These are phyloP conservation scores for Capronia epimyces DNA, from an alignment of 2,329 filamentous ascomycete species.

Conservation along the genomic window DNA sequence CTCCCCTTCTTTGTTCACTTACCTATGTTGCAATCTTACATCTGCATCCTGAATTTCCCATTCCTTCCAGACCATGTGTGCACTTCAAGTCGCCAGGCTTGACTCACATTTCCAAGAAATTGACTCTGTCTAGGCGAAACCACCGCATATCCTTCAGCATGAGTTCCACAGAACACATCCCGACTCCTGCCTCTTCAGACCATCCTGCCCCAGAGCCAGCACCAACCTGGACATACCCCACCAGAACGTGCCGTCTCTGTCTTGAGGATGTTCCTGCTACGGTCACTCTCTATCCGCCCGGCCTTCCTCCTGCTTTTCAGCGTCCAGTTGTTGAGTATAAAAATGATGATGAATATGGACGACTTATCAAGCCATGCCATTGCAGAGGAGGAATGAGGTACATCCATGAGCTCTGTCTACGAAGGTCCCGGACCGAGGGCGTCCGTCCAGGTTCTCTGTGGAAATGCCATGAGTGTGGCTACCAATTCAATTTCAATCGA, in stretches of 20 bases:
- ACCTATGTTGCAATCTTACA: neutral
- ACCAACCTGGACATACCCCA: slow-evolving; percentile 49
- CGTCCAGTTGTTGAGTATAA: slow-evolving; percentile 61
- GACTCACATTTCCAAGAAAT: neutral
- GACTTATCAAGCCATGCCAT: slow-evolving; percentile 80
- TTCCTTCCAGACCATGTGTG: slow-evolving; percentile 6
- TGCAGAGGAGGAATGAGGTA: slow-evolving; percentile 92
- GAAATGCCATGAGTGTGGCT: slow-evolving; percentile 29
- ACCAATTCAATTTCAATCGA: slow-evolving; percentile 28
- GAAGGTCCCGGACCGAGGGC: slow-evolving; percentile 72
- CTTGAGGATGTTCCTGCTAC: slow-evolving; percentile 64
- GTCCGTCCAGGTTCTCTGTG: slow-evolving; percentile 39
- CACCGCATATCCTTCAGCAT: neutral
- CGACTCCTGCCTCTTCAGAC: neutral
- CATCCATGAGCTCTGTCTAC: slow-evolving; percentile 86
- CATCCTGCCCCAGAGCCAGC: slow-evolving; percentile 2
- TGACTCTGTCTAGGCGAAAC: slow-evolving; percentile 1
- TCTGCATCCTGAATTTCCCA: neutral
- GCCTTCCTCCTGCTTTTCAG: slow-evolving; percentile 53
- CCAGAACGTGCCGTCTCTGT: slow-evolving; percentile 83
- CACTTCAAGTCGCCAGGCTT: neutral
- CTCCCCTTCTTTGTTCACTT: neutral
- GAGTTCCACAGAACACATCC: slow-evolving; percentile 7
- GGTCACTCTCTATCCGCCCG: slow-evolving; percentile 51
- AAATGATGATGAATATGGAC: slow-evolving; percentile 65